Percentiles rank a stretch among this genome's conserved stretches.
Conservation (phyloP, 768 basidiomycete genomes). For the Gyrodon lividus region DNA sequence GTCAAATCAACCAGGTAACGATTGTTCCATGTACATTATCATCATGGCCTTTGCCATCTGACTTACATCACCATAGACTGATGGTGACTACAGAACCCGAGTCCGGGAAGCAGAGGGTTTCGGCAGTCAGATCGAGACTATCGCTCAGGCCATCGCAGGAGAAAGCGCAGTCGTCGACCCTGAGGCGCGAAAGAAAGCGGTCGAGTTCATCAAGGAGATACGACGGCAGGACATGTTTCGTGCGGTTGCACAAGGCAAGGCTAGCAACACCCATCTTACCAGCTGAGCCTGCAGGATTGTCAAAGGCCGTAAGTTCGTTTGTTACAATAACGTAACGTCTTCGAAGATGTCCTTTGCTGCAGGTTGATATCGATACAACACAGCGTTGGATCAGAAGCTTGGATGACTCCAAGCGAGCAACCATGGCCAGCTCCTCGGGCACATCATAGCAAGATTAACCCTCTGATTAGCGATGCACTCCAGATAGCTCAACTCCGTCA, state of each 20-base stretch:
- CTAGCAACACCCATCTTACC: slow-evolving; percentile 56
- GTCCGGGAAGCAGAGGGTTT: slow-evolving; percentile 54
- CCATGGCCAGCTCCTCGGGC: background rate
- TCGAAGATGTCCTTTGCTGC: background rate
- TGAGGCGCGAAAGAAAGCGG: slow-evolving; percentile 39
- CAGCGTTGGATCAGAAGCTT: background rate
- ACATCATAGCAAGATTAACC: background rate
- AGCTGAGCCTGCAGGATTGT: background rate
- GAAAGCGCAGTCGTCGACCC: slow-evolving; percentile 30
- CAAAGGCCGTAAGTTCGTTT: background rate
- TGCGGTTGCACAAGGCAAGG: slow-evolving; percentile 48
- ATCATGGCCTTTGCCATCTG: slow-evolving; percentile 30
- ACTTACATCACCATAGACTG: slow-evolving; percentile 54
- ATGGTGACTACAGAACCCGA: slow-evolving; percentile 49
- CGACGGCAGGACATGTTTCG: slow-evolving; percentile 51
- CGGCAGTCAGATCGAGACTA: slow-evolving; percentile 45
- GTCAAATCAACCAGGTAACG: slow-evolving; percentile 1
- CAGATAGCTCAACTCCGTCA: too few relatives aligned
- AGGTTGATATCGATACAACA: background rate
- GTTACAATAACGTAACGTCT: too few relatives aligned
- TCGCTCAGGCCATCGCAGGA: slow-evolving; percentile 42
- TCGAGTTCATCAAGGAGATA: slow-evolving; percentile 46
- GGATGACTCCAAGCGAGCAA: background rate
- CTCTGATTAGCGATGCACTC: too few relatives aligned
- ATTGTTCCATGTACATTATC: background rate